Percentiles rank a stretch among this genome's conserved stretches.
Conservation (phyloP, 2,329 filamentous ascomycete genomes). For the Cladophialophora immunda region DNA sequence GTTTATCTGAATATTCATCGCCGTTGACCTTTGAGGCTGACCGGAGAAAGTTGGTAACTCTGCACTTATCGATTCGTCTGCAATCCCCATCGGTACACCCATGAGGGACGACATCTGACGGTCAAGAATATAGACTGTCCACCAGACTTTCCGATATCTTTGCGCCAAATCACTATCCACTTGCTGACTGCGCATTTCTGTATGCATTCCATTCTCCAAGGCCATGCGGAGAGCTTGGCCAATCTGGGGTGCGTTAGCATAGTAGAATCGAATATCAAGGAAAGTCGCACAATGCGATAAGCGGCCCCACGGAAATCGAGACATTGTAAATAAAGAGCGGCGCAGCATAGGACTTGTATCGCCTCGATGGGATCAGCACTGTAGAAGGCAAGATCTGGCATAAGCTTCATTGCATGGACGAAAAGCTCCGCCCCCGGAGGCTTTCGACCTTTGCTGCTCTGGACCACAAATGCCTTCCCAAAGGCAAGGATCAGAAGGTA, state of each 20-base stretch:
- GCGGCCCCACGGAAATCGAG: slow-evolving; percentile 59
- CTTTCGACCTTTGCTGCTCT: slow-evolving; percentile 46
- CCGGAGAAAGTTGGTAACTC: slow-evolving; percentile 55
- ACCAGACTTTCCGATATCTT: slow-evolving; percentile 61
- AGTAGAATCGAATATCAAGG: slow-evolving; percentile 3
- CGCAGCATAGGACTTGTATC: slow-evolving; percentile 61
- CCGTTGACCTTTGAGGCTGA: slow-evolving; percentile 50
- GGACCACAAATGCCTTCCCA: slow-evolving; percentile 62
- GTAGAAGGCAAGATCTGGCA: slow-evolving; percentile 55
- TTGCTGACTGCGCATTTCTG: slow-evolving; percentile 57
- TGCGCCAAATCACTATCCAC: slow-evolving; percentile 54
- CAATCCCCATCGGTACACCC: slow-evolving; percentile 60
- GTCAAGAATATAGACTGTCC: slow-evolving; percentile 64
- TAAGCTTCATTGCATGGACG: slow-evolving; percentile 53
- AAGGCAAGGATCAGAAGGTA: slow-evolving; percentile 64
- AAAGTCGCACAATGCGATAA: slow-evolving; percentile 55
- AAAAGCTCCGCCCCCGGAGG: slow-evolving; percentile 61
- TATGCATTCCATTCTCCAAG: slow-evolving; percentile 61
- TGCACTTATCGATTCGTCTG: slow-evolving; percentile 61
- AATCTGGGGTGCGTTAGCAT: slow-evolving; percentile 46
- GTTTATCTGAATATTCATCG: slow-evolving; percentile 57
- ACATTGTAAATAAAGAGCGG: slow-evolving; percentile 63
- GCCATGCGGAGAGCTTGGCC: slow-evolving; percentile 63
- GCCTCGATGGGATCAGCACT: slow-evolving; percentile 56
- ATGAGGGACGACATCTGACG: slow-evolving; percentile 64